Conservation (phyloP, 1,139 yeast genomes). For the Geotrichum restrictum region DNA sequence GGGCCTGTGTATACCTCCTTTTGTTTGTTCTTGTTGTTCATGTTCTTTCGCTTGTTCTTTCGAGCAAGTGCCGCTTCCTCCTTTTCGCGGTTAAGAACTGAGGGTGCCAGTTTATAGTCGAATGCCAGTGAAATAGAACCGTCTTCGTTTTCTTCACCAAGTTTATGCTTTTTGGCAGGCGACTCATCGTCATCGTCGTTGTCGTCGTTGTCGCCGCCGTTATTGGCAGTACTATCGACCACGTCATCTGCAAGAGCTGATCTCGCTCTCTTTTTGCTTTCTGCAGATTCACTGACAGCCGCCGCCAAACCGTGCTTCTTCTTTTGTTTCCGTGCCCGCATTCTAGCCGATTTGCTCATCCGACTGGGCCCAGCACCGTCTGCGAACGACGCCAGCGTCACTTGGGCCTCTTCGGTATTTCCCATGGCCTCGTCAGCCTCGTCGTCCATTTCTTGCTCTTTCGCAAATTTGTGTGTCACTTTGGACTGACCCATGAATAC, state of each 20-base stretch:
- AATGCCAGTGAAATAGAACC: constrained; percentile 11
- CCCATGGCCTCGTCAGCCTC: not conserved
- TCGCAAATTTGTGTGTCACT: constrained; percentile 4
- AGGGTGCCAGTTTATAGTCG: constrained; percentile 17
- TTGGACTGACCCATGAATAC: constrained; percentile 16
- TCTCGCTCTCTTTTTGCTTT: not conserved
- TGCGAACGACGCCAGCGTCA: constrained; percentile 1
- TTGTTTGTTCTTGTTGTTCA: constrained; percentile 2
- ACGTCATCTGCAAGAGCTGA: not conserved
- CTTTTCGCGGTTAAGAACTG: constrained; percentile 13
- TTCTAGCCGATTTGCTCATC: constrained; percentile 4
- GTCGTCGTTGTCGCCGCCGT: constrained; percentile 3
- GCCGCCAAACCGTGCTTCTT: not conserved
- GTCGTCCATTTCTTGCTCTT: not conserved
- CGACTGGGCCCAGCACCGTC: constrained; percentile 5
- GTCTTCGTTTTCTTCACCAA: not conserved
- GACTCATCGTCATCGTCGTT: constrained; percentile 2
- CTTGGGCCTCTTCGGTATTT: not conserved
- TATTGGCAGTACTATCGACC: not conserved
- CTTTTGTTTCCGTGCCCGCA: constrained; percentile 5
- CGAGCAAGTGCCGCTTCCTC: constrained; percentile 8
- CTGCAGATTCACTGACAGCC: not conserved
- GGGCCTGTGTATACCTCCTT: constrained; percentile 1
- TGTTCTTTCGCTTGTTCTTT: constrained; percentile 2
- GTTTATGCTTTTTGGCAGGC: not conserved